phyloP scores from a whole-genome alignment of 257 asterid species.

The Gentiana dahurica region DNA sequence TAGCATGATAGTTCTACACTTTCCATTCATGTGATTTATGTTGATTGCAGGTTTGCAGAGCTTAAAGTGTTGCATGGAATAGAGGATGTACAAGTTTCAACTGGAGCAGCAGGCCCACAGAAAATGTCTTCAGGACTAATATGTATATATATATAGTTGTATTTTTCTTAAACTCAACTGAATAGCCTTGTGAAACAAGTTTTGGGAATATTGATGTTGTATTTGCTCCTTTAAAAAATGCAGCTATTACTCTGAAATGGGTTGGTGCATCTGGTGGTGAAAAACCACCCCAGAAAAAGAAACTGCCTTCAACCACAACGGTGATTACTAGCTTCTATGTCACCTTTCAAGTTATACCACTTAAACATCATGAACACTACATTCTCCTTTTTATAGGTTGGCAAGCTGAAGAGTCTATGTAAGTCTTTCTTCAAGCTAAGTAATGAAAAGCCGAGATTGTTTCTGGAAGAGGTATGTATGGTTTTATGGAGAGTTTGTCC shows the following conservation, averaged over 20 bases:
- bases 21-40: background rate
- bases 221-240: constrained; percentile 5
- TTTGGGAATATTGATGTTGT: constrained; percentile 7
- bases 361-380: background rate
- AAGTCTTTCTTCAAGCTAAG: constrained; percentile 86
- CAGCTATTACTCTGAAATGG: constrained; percentile 80
- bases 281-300: constrained; percentile 55
- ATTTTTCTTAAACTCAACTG: constrained; percentile 3
- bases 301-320: constrained; percentile 75
- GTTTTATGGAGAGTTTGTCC: too few relatives aligned
- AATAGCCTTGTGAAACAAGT: constrained; percentile 3
- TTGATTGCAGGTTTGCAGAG: constrained; percentile 52
- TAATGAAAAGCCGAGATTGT: constrained; percentile 60
- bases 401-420: constrained; percentile 85
- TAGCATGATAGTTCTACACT: background rate
- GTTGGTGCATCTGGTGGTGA: constrained; percentile 92
- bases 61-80: constrained; percentile 70
- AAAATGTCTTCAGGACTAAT: constrained; percentile 86
- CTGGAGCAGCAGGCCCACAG: constrained; percentile 66
- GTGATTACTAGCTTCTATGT: constrained; percentile 22
- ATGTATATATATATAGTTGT: constrained; percentile 25
- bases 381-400: constrained; percentile 38
- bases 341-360: constrained; percentile 1
- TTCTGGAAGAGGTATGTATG: constrained; percentile 75
- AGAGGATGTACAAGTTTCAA: constrained; percentile 60